A percentile compares a stretch with the other conserved stretches of the same genome.
Evolutionary conservation across 306 rosid genomes (phyloP).

Genomic region (Calophaca sinica): DNA sequence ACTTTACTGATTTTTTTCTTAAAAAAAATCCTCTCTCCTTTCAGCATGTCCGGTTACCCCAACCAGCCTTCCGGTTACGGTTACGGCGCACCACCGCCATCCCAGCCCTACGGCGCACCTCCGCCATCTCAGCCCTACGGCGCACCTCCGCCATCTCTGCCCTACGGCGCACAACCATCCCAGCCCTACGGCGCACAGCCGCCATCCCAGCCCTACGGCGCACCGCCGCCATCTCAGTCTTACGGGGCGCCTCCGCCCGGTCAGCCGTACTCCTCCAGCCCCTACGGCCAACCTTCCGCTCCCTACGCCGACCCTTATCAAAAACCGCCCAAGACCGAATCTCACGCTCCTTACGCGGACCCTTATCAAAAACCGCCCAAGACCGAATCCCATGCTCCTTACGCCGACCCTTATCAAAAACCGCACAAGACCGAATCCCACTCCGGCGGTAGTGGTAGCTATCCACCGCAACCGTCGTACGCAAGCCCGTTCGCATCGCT

Average conservation of each 20-base stretch:
- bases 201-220: slow-evolving; percentile 30
- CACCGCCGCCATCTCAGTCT: slow-evolving; percentile 22
- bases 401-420: slow-evolving; percentile 45
- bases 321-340: slow-evolving; percentile 60
- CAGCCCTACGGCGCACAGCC: slow-evolving; percentile 35
- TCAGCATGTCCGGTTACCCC: slow-evolving; percentile 48
- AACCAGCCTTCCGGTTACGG: slow-evolving; percentile 34
- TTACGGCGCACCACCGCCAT: too few relatives aligned
- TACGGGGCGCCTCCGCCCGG: slow-evolving; percentile 14
- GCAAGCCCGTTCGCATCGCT: slow-evolving; percentile 71
- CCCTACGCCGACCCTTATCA: slow-evolving; percentile 50
- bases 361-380: slow-evolving; percentile 57
- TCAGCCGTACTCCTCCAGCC: slow-evolving; percentile 38
- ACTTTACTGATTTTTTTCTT: not conserved
- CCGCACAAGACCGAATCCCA: slow-evolving; percentile 61
- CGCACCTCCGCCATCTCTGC: not conserved
- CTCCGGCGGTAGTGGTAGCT: slow-evolving; percentile 43
- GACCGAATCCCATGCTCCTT: slow-evolving; percentile 54
- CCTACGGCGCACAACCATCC: slow-evolving; percentile 32
- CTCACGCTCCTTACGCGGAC: slow-evolving; percentile 52
- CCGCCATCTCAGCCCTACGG: slow-evolving; percentile 16
- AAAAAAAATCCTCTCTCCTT: not conserved
- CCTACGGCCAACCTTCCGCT: slow-evolving; percentile 46
- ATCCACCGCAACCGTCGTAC: slow-evolving; percentile 58
- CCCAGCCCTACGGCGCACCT: too few relatives aligned